Base-by-base conservation (phyloP, 768 basidiomycete genomes). In the Lactarius quietus region DNA sequence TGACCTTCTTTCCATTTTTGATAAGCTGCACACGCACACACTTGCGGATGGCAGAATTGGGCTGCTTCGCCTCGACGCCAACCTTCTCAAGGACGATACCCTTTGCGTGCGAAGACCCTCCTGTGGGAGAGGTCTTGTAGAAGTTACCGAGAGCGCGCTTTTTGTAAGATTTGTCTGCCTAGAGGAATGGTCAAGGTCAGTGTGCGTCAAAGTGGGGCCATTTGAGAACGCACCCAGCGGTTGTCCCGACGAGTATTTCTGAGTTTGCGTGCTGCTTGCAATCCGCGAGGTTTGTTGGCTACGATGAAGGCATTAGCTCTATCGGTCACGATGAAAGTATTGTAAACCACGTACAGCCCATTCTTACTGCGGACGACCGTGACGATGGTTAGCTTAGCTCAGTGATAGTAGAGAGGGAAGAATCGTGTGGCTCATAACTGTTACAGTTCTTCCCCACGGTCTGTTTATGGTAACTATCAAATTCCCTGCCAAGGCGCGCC, bases 1-100 rank as follows among this genome's bases (percentile, higher is more conserved):
- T 98, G 77, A 99, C 96, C 79, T 98, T 98, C 90, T 99, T 99
- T 71, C 97, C 97, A 83, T 99, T 99, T 87, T 99, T 99, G 79
- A 99, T 98, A 72, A 99, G 85, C 75, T 99, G 97, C 69, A 99
- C 97, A 82, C 97, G 94, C 72, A 99, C 97, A 83, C 97, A 99
- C 80, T 99, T 99, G 79, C 97, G 95, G 80, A 99, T 98, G 78
- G 97, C 97, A 76, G 97, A 99, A 86, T 99, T 99, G 81, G 97
- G 97, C 80, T 99, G 97, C 82, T 99, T 99, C 77, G 97, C 96
- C 83, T 99, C 97, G 70, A 99, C 96, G 76, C 97, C 97, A 74
- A 99, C 95, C 84, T 99, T 99, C 82, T 99, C 97, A 67, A 99
- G 89, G 66, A 99, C 97, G 76, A 99, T 99, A 71, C 97, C 97